Evolutionary conservation across 73 alveolate species (phyloP), one percentile per base, ranked within the genome.

Genomic region (Paramecium tetraurelia): DNA sequence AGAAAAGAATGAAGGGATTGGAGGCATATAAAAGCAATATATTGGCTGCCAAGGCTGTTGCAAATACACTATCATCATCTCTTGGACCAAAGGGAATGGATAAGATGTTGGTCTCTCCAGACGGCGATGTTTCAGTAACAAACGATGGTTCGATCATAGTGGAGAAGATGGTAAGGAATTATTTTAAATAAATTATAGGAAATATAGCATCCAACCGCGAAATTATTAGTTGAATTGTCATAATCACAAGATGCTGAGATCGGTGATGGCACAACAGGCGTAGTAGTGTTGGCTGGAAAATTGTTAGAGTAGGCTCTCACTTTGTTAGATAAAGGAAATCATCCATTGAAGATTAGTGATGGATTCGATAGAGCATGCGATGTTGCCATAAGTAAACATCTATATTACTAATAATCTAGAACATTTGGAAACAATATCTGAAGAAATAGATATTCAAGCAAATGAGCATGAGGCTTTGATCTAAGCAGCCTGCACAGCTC

Each of bases 221-320:
- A 96, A 94, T 95, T 98, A 59, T 95, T 98, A 89, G 99, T 98
- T 7, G 99, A 98, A 94, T 98, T 98, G 85, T 97, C 99, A 22
- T 92, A 97, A 86, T 95, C 99, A 57, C 98, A 98, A 97, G 99
- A 98, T 85, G 95, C 97, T 69, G 99, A 98, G 93, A 97, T 97
- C 24, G 99, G 99, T 9, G 99, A 98, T 93, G 99, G 99, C 71
- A 98, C 99, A 89, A 98, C 99, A 12, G 99, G 99, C 7, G 99
- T 98, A 48, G 99, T 98, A 18, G 99, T 98, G 57, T 86, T 98
- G 89, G 99, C 99, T 4, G 99, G 99, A 2, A 98, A 99, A 14
- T 93, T 98, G 63, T 94, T 98, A 21, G 99, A 97, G 80, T 96
- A 97, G 93, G 99, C 99, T 6, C 96, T 89, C 44, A 92, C 76